Evolutionary conservation across 73 alveolate genomes (phyloP).

Genomic region (Symbiodinium natans): DNA sequence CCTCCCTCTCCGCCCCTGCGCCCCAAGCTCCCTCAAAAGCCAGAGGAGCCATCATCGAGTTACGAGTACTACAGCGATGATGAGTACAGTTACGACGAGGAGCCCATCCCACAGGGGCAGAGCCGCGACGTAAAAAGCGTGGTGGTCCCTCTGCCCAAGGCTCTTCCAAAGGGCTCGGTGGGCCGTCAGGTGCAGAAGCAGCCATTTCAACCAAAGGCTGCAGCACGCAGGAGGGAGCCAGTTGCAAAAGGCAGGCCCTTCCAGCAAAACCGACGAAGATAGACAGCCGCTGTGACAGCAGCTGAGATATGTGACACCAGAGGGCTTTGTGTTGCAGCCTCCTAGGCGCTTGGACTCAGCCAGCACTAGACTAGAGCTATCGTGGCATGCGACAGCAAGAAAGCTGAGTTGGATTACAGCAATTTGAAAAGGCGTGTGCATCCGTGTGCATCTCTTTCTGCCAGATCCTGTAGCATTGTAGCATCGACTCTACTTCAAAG

Average conservation of each 20-base stretch:
- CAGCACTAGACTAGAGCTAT: no score
- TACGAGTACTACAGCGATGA: constrained; percentile 13
- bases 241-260: neutral
- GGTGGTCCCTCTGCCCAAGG: constrained; percentile 19
- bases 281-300: neutral
- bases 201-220: neutral
- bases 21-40: neutral
- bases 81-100: neutral
- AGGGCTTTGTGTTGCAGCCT: neutral
- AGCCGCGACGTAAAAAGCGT: constrained; percentile 20
- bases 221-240: neutral
- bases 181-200: neutral
- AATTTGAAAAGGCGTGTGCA: neutral
- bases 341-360: no score
- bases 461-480: no score
- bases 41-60: neutral
- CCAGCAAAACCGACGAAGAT: neutral
- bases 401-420: neutral
- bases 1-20: neutral
- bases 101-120: neutral
- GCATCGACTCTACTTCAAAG: no score
- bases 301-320: neutral
- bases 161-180: neutral
- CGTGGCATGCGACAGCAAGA: no score
- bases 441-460: no score